Conservation (phyloP, 495 filamentous ascomycete species). For the Tuber borchii region DNA sequence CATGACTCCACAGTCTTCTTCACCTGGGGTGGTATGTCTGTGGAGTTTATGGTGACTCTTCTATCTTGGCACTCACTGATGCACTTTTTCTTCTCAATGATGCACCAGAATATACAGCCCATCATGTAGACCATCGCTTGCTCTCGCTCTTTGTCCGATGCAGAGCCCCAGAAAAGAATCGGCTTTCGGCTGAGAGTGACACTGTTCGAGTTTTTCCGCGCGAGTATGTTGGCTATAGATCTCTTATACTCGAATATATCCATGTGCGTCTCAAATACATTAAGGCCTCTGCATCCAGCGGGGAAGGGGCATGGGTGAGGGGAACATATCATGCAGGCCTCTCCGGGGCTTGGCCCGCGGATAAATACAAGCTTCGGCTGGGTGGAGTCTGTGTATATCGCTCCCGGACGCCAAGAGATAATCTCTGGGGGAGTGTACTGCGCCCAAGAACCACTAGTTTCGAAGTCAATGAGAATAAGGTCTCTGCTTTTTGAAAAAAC, state of each 20-base stretch:
- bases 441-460: conserved; percentile 17
- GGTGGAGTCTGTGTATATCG: neutral
- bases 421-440: conserved; percentile 29
- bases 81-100: conserved; percentile 18
- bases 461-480: conserved; percentile 26
- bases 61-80: conserved; percentile 8
- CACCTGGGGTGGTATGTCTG: neutral
- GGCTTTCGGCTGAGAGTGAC: neutral
- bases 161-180: conserved; percentile 15
- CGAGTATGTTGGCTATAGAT: neutral
- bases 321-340: conserved; percentile 11
- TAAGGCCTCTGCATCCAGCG: neutral
- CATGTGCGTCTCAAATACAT: neutral
- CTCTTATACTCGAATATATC: conserved; percentile 5
- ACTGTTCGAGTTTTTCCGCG: conserved; percentile 12
- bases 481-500: conserved; percentile 9
- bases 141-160: conserved; percentile 5
- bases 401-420: neutral
- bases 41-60: neutral
- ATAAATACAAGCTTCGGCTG: neutral
- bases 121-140: conserved; percentile 33
- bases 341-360: neutral
- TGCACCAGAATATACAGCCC: conserved; percentile 27
- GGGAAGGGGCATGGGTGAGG: conserved; percentile 22
- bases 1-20: conserved; percentile 2